Evolutionary conservation across 768 basidiomycete genomes (phyloP).

Genomic region (Kockovaella imperatae): DNA sequence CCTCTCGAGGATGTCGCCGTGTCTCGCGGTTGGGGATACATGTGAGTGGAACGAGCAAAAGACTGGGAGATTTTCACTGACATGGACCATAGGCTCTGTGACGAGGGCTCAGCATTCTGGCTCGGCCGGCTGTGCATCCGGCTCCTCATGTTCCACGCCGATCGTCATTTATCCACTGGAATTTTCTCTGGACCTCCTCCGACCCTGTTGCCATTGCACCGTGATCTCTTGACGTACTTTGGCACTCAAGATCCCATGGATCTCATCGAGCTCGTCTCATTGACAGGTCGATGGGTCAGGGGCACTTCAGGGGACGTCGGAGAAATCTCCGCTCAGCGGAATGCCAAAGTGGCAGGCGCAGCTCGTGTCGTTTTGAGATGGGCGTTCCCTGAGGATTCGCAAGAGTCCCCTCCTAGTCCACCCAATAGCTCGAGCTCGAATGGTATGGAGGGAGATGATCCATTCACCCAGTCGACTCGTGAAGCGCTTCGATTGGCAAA

Average conservation of each 20-base stretch:
- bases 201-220: slow-evolving; percentile 18
- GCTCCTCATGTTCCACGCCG: slow-evolving; percentile 19
- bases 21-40: slow-evolving; percentile 36
- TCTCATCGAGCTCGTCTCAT: slow-evolving; percentile 27
- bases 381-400: slow-evolving; percentile 26
- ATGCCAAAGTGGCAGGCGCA: slow-evolving; percentile 33
- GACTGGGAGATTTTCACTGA: background rate
- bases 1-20: slow-evolving; percentile 28
- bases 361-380: slow-evolving; percentile 31
- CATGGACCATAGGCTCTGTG: slow-evolving; percentile 27
- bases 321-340: slow-evolving; percentile 26
- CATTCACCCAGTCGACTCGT: background rate
- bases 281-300: slow-evolving; percentile 7
- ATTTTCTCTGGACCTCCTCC: slow-evolving; percentile 13
- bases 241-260: slow-evolving; percentile 22
- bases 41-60: slow-evolving; percentile 18
- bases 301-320: slow-evolving; percentile 9
- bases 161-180: slow-evolving; percentile 15
- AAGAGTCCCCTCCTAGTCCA: slow-evolving; percentile 3
- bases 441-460: background rate
- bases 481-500: slow-evolving; percentile 23
- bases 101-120: slow-evolving; percentile 42
- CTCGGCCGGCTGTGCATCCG: slow-evolving; percentile 35
- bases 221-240: slow-evolving; percentile 28
- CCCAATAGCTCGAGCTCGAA: background rate